These are phyloP conservation scores for Xylaria digitata DNA, from an alignment of 2,329 filamentous ascomycete species.

Conservation along the genomic window DNA sequence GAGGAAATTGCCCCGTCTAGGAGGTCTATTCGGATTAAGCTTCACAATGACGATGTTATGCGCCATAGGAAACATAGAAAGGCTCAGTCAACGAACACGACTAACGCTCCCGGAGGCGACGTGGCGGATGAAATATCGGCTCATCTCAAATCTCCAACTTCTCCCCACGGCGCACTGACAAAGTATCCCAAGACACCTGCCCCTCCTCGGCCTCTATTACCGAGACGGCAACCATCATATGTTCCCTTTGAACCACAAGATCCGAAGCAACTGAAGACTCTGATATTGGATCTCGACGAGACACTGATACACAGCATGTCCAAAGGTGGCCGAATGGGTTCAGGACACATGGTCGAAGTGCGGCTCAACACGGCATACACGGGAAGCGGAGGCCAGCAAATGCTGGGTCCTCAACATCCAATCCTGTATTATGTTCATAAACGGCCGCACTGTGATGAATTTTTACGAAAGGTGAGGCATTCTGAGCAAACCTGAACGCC, in stretches of 20 bases:
- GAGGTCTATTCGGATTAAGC: conserved; percentile 89
- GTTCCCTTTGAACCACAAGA: conserved; percentile 68
- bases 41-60: conserved; percentile 80
- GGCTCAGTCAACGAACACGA: conserved; percentile 62
- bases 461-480: conserved; percentile 78
- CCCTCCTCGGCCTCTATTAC: conserved; percentile 89
- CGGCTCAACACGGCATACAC: conserved; percentile 80
- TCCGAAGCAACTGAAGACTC: conserved; percentile 81
- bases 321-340: conserved; percentile 94
- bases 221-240: conserved; percentile 89
- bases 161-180: conserved; percentile 79
- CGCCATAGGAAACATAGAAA: conserved; percentile 78
- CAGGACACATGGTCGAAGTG: conserved; percentile 98
- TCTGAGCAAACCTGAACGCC: not conserved
- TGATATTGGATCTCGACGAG: conserved; percentile 96
- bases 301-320: conserved; percentile 98
- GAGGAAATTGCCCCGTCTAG: conserved; percentile 76
- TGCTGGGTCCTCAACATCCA: conserved; percentile 86
- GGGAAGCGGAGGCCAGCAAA: conserved; percentile 72
- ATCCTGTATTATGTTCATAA: conserved; percentile 99
- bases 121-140: conserved; percentile 70
- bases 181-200: conserved; percentile 91
- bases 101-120: conserved; percentile 57
- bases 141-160: conserved; percentile 93
- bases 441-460: conserved; percentile 95